Evolutionary conservation across 2,329 filamentous ascomycete genomes (phyloP), one percentile per base, ranked within the genome.

Genomic region (Xylaria polymorpha): DNA sequence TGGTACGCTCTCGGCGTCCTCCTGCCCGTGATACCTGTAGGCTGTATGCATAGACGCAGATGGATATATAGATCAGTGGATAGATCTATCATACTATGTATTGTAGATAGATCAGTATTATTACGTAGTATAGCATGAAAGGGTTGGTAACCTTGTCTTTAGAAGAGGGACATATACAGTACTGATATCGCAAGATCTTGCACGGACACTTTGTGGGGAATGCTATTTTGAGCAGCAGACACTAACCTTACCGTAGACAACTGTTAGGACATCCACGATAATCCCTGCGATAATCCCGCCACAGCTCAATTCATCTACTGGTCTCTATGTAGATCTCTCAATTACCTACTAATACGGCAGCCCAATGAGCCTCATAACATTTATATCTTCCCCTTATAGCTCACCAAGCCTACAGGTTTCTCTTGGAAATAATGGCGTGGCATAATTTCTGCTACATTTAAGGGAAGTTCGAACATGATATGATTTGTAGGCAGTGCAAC

Each of bases 191-290:
- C 43, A 12, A 12, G 15, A 51, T 58, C 14, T 43, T 35, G 48
- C 29, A 32, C 64, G 58, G 64, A 58, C 58, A 66, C 64, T 66
- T 61, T 66, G 58, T 66, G 64, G 57, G 41, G 50, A 25, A 41
- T 12, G 37, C 22, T 25, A n/a, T n/a, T 50, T 22, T 37, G 18
- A 37, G 51, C 7, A 29, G 25, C 25, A 29, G 25, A 32, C 20
- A 48, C 44, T 22, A 20, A 29, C 25, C 25, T 29, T 29, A 4
- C 25, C 4, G 25, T 29, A 29, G 25, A 29, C 25, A 29, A 29
- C 25, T 4, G 25, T 29, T 29, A n/a, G 3, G 20, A 29, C 25
- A 12, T 55, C 12, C 43, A 63, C 37, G 12, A 12, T 18, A 18
- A 48, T 10, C 61, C 61, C 25, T 56, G 46, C 60, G 50, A 51